Conservation (phyloP, 2,329 filamentous ascomycete species). For the Fusarium scirpi region DNA sequence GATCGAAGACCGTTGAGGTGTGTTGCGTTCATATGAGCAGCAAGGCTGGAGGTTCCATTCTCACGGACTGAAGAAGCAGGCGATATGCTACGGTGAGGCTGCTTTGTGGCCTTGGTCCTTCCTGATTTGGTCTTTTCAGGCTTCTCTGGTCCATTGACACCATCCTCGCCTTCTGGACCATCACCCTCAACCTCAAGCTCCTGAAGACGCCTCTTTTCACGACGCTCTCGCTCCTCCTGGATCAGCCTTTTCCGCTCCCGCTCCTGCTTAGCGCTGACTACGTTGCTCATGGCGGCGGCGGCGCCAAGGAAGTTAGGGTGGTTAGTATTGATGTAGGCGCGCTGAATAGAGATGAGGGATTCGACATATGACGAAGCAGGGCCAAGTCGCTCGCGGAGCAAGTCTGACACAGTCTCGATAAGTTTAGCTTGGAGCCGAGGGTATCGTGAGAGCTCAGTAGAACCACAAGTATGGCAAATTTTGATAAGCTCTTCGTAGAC, state of each 20-base stretch:
- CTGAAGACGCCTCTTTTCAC: constrained; percentile 85
- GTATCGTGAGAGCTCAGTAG: constrained; percentile 90
- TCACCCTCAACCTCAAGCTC: constrained; percentile 85
- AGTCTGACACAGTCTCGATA: constrained; percentile 97
- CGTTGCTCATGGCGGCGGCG: constrained; percentile 95
- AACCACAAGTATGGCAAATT: constrained; percentile 98
- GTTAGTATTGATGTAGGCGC: constrained; percentile 99
- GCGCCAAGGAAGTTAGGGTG: constrained; percentile 98
- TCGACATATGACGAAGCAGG: constrained; percentile 93
- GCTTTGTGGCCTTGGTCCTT: constrained; percentile 50
- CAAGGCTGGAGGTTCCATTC: constrained; percentile 70
- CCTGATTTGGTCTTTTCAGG: constrained; percentile 61
- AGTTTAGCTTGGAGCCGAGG: constrained; percentile 95
- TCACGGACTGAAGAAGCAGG: constrained; percentile 75
- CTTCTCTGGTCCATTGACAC: constrained; percentile 59
- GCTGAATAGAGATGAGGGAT: constrained; percentile 95
- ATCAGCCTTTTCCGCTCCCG: constrained; percentile 84
- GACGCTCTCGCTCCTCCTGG: constrained; percentile 86
- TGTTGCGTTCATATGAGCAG: constrained; percentile 64
- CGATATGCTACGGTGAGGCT: constrained; percentile 80
- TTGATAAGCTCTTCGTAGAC: constrained; percentile 99
- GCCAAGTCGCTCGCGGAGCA: constrained; percentile 90
- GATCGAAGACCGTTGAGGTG: constrained; percentile 65
- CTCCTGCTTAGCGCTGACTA: constrained; percentile 94
- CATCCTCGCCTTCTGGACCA: constrained; percentile 72